Conservation (phyloP, 805 yeast species). For the Suhomyces faveliae region DNA sequence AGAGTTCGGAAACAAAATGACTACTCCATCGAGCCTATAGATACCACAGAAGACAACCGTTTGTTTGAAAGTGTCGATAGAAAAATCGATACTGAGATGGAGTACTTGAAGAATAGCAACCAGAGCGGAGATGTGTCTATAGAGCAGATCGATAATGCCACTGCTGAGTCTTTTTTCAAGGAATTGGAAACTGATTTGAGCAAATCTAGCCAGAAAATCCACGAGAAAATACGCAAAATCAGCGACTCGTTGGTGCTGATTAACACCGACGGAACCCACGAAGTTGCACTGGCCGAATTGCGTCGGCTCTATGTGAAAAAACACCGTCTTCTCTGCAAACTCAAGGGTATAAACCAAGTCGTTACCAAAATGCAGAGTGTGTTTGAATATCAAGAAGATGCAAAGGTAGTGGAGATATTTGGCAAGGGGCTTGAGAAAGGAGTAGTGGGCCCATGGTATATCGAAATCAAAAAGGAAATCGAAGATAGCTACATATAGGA, state of each 20-base stretch:
- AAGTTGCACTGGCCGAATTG: neutral
- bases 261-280: neutral
- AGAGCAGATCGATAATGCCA: slow-evolving; percentile 1
- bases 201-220: slow-evolving; percentile 9
- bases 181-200: slow-evolving; percentile 14
- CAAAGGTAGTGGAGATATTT: slow-evolving; percentile 4
- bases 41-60: neutral
- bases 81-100: neutral
- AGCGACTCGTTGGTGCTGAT: slow-evolving; percentile 10
- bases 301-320: slow-evolving; percentile 13
- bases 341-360: slow-evolving; percentile 13
- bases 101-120: neutral
- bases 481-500: slow-evolving; percentile 11
- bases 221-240: slow-evolving; percentile 10
- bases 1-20: slow-evolving; percentile 7
- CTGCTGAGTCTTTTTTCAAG: slow-evolving; percentile 9
- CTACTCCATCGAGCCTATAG: neutral
- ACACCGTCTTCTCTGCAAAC: slow-evolving; percentile 12
- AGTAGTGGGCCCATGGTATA: neutral
- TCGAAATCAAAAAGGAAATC: slow-evolving; percentile 11
- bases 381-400: slow-evolving; percentile 14
- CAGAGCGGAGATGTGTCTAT: neutral
- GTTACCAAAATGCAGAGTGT: slow-evolving; percentile 11
- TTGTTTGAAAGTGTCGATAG: neutral
- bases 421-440: slow-evolving; percentile 2